Base-by-base conservation (phyloP, 352 stramenopile genomes). In the Globisporangium cystogenes region DNA sequence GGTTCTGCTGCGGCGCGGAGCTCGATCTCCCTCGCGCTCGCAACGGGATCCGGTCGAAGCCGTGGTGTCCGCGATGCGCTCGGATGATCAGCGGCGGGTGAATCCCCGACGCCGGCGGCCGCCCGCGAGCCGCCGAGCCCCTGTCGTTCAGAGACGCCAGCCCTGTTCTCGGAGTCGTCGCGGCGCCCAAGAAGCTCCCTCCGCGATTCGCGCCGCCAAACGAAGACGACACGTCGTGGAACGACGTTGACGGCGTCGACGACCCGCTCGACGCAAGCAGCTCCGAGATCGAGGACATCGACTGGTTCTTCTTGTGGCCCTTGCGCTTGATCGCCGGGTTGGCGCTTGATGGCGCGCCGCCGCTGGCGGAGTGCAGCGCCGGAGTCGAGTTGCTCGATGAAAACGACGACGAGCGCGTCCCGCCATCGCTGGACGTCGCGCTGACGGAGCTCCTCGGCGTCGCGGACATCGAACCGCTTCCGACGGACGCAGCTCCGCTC, bases 241-340 rank as follows among this genome's bases (percentile, higher is more conserved):
- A 92, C 7, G 72, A 84, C 10, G 76, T 85, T 7, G 71, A 65
- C 1, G 69, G 56, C 3, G 52, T 61, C 5, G 58, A 46, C 18
- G 58, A 57, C 14, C 58, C 53, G 12, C 53, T 74, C 4, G 81
- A 83, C 8, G 84, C 67, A 21, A 95, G 58, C 45, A 95, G 51
- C 53, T 95, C 84, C 7, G 84, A 95, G 51, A 95, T 90, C 1
- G 82, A 90, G 37, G 84, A 95, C 78, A 95, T 90, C 4, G 82
- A 93, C 53, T 92, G 80, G 55, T 95, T 92, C 56, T 95, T 95
- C 65, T 93, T 90, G 68, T 95, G 84, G 0, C 69, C 75, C 46
- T 79, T 79, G 59, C 76, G 74, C 40, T 91, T 92, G 10, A 68
- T 67, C 10, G 59, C 55, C 1, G 67, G 63, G 29, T 67, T 75